Evolutionary conservation across 192 early-diverging fungal species (phyloP).

Genomic region (Coemansia sp.): DNA sequence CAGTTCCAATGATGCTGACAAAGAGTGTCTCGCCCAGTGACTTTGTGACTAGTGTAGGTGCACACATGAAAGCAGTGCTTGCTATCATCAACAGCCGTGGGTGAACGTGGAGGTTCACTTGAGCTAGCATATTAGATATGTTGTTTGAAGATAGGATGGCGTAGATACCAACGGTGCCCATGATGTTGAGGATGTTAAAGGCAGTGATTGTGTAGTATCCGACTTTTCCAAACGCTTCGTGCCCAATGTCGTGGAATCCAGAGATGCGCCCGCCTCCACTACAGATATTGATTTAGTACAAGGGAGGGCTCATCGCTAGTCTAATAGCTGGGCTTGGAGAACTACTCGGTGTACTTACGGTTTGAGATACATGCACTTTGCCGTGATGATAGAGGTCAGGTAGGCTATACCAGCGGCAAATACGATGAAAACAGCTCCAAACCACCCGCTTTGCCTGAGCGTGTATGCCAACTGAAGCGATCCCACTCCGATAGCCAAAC

Average conservation of each 20-base stretch:
- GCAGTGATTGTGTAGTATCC: constrained; percentile 41
- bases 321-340: not conserved
- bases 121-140: constrained; percentile 31
- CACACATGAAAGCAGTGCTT: constrained; percentile 54
- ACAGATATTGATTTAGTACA: not conserved
- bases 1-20: constrained; percentile 62
- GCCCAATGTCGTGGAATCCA: constrained; percentile 43
- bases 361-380: constrained; percentile 45
- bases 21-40: constrained; percentile 72
- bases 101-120: constrained; percentile 29
- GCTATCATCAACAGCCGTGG: constrained; percentile 45
- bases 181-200: constrained; percentile 49
- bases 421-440: constrained; percentile 33
- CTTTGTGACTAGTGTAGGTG: constrained; percentile 65
- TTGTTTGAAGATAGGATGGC: constrained; percentile 42
- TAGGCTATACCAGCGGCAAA: constrained; percentile 32
- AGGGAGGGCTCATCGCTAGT: not conserved
- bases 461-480: constrained; percentile 45
- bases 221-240: constrained; percentile 36
- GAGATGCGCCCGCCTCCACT: constrained; percentile 44
- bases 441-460: constrained; percentile 45
- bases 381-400: constrained; percentile 30
- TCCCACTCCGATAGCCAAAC: constrained; percentile 44
- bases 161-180: constrained; percentile 43
- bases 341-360: constrained; percentile 29